phyloP scores from a whole-genome alignment of 768 basidiomycete genomes.

The Favolaschia claudopus region DNA sequence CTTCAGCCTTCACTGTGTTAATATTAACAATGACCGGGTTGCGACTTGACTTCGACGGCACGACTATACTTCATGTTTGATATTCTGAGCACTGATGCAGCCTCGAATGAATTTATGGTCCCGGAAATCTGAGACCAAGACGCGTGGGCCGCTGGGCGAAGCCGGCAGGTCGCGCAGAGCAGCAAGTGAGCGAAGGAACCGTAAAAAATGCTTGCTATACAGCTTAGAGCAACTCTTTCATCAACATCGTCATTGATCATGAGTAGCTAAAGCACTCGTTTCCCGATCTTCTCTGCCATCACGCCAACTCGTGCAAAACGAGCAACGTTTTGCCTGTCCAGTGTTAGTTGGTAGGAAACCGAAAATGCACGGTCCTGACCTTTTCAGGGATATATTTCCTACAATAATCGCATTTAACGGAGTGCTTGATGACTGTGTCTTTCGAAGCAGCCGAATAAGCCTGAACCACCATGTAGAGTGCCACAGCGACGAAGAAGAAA shows the following conservation, averaged over 20 bases:
- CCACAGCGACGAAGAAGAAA: slow-evolving; percentile 48
- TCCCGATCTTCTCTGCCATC: slow-evolving; percentile 55
- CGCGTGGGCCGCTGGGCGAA: no score
- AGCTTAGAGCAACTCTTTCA: no score
- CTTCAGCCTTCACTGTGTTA: no score
- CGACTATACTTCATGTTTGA: neutral
- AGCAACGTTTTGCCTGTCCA: slow-evolving; percentile 43
- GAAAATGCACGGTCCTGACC: slow-evolving; percentile 33
- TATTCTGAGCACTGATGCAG: neutral
- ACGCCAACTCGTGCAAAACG: slow-evolving; percentile 52
- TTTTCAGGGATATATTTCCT: slow-evolving; percentile 50
- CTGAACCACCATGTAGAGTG: slow-evolving; percentile 47
- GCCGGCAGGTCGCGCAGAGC: no score
- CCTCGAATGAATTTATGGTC: neutral
- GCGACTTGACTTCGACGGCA: no score
- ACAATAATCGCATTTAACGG: slow-evolving; percentile 49
- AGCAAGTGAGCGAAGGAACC: no score
- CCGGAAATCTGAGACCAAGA: no score
- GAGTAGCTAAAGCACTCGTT: no score
- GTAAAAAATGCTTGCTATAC: no score
- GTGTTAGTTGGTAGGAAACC: neutral
- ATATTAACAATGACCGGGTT: no score
- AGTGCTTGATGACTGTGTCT: slow-evolving; percentile 51
- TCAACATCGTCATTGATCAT: no score
- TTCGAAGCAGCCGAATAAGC: slow-evolving; percentile 45